These are phyloP conservation scores for Naganishia kalamii DNA, from an alignment of 768 basidiomycete species.

Conservation along the genomic window DNA sequence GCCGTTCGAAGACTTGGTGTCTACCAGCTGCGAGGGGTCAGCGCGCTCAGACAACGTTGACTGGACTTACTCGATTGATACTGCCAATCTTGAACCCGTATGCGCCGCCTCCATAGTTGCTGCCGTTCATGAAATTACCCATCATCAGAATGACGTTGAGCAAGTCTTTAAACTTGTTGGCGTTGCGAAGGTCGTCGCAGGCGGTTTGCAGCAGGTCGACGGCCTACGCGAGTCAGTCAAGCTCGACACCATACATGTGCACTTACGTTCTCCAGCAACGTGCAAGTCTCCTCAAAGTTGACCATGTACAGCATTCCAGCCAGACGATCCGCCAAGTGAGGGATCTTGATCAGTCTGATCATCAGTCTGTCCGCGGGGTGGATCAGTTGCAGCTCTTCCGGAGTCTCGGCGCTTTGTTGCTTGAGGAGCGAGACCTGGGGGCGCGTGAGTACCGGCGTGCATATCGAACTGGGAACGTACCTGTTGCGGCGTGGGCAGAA, in stretches of 20 bases:
- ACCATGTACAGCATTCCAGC: conserved; percentile 93
- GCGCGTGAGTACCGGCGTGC: no score
- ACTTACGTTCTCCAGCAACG: conserved; percentile 71
- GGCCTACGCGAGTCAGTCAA: conserved; percentile 52
- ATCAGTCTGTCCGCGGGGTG: conserved; percentile 93
- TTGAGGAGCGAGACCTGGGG: conserved; percentile 36
- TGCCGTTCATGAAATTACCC: conserved; percentile 97
- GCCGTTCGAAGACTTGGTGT: conserved; percentile 92
- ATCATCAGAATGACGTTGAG: conserved; percentile 90
- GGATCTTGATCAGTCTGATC: conserved; percentile 92
- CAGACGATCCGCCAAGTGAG: conserved; percentile 76
- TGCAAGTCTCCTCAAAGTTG: conserved; percentile 77
- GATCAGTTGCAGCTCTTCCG: conserved; percentile 76
- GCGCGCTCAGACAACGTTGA: not conserved
- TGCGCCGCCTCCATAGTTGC: conserved; percentile 90
- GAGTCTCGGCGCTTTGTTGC: conserved; percentile 62
- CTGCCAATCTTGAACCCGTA: conserved; percentile 95
- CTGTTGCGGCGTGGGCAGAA: conserved; percentile 86
- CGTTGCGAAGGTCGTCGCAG: conserved; percentile 67
- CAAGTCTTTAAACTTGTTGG: conserved; percentile 82
- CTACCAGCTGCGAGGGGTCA: conserved; percentile 64
- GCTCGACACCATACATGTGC: not conserved
- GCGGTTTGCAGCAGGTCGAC: conserved; percentile 75
- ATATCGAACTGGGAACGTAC: conserved; percentile 47
- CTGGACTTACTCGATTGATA: conserved; percentile 74